These are phyloP conservation scores for Madurella mycetomatis DNA, from an alignment of 2,329 filamentous ascomycete species.

Conservation along the genomic window DNA sequence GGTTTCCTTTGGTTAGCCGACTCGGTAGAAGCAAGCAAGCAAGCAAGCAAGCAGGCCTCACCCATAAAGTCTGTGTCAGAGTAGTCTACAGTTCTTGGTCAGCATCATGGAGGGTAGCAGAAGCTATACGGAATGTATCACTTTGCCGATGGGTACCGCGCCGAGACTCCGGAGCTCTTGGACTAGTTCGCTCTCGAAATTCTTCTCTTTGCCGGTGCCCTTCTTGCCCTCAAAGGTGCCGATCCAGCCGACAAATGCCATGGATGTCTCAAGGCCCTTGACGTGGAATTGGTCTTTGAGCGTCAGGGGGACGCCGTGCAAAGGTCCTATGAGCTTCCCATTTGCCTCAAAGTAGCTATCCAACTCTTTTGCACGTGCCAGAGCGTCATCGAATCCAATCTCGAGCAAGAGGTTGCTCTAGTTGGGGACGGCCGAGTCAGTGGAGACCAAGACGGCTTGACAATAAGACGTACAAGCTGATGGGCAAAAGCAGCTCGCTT, in stretches of 20 bases:
- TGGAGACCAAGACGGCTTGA: not conserved
- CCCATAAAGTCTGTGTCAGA: slow-evolving; percentile 11
- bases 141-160: slow-evolving; percentile 28
- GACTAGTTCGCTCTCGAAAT: slow-evolving; percentile 26
- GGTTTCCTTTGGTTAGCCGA: slow-evolving; percentile 3
- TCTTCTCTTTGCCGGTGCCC: slow-evolving; percentile 12
- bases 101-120: not conserved
- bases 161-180: slow-evolving; percentile 28
- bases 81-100: slow-evolving; percentile 4
- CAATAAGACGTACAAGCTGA: slow-evolving; percentile 42
- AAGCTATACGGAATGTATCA: not conserved
- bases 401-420: slow-evolving; percentile 45
- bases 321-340: slow-evolving; percentile 46
- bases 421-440: slow-evolving; percentile 14
- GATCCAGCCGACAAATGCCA: slow-evolving; percentile 33
- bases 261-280: slow-evolving; percentile 42
- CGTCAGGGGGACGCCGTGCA: slow-evolving; percentile 57
- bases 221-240: slow-evolving; percentile 19
- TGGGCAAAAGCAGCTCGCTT: slow-evolving; percentile 53
- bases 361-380: slow-evolving; percentile 41
- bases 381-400: slow-evolving; percentile 45
- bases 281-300: slow-evolving; percentile 43
- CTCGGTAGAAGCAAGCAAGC: not conserved
- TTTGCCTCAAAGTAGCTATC: slow-evolving; percentile 41
- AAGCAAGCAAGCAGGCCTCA: not conserved